Conservation (phyloP, 331 rosid genomes). For the Acacia concinna region DNA sequence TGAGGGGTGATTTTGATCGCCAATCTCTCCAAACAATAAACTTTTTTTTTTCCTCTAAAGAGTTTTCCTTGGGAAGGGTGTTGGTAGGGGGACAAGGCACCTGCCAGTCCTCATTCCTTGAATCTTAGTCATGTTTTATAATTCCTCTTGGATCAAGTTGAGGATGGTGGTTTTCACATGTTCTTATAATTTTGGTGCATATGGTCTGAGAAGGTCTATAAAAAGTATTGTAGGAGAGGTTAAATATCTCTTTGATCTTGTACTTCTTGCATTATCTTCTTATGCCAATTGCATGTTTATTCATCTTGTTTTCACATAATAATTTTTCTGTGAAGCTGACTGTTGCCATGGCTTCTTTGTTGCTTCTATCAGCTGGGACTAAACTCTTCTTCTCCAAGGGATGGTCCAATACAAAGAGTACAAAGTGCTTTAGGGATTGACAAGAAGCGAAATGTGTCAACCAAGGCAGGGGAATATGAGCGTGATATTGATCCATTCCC, state of each 20-base stretch:
- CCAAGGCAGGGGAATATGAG: slow-evolving; percentile 53
- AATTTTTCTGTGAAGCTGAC: slow-evolving; percentile 59
- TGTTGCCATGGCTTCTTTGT: slow-evolving; percentile 80
- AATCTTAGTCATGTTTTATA: neutral
- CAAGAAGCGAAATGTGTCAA: slow-evolving; percentile 42
- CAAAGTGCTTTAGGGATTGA: slow-evolving; percentile 44
- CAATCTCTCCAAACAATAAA: neutral
- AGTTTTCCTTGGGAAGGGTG: neutral
- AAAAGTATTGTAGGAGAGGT: neutral
- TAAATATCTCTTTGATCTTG: neutral
- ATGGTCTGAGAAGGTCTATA: neutral
- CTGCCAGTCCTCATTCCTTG: neutral
- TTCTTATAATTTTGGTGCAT: neutral
- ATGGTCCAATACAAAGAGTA: slow-evolving; percentile 59
- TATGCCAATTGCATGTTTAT: neutral
- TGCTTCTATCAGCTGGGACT: slow-evolving; percentile 81
- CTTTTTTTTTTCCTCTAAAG: neutral
- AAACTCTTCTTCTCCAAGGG: slow-evolving; percentile 70
- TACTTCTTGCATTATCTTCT: neutral
- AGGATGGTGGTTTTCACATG: neutral
- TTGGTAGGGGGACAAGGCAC: neutral
- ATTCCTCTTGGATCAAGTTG: too few relatives aligned
- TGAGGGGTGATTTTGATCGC: neutral
- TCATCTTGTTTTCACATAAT: slow-evolving; percentile 23
- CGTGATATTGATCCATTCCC: slow-evolving; percentile 43